Evolutionary conservation across 129 eudicot genomes (phyloP).

Genomic region (Lactuca saligna): DNA sequence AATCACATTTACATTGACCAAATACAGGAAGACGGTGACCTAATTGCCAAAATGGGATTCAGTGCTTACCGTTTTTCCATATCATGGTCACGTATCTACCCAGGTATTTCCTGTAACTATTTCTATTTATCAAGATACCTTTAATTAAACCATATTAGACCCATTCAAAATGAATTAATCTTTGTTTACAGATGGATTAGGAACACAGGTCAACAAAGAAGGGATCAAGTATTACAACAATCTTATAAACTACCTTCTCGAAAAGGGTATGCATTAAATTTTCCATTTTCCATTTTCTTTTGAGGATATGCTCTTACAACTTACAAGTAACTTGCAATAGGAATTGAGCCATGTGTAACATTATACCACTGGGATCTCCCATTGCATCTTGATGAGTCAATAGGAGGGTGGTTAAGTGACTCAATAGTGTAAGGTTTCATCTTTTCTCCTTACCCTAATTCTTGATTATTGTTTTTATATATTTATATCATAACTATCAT

Average conservation of each 20-base stretch:
- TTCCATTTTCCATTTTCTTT: constrained; percentile 1
- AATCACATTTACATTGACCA: constrained; percentile 17
- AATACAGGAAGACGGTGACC: constrained; percentile 76
- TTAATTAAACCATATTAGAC: neutral
- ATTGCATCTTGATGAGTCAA: constrained; percentile 54
- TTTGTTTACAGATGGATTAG: constrained; percentile 65
- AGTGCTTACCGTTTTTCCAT: constrained; percentile 71
- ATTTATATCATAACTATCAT: neutral
- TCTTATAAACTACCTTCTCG: constrained; percentile 67
- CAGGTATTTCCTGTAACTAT: constrained; percentile 44
- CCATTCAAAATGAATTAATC: constrained; percentile 9
- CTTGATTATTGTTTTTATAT: neutral
- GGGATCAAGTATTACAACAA: constrained; percentile 66
- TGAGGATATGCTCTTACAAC: constrained; percentile 15
- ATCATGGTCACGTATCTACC: constrained; percentile 82
- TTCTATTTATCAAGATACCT: neutral
- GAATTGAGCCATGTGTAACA: constrained; percentile 72
- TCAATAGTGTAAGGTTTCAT: constrained; percentile 59
- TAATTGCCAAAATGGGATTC: constrained; percentile 71
- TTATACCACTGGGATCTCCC: constrained; percentile 92
- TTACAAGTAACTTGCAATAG: constrained; percentile 38
- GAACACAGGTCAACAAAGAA: constrained; percentile 59
- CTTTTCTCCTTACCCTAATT: constrained; percentile 13
- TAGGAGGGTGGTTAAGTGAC: constrained; percentile 70
- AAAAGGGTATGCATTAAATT: constrained; percentile 47